Conservation (phyloP, 805 yeast species). For the Kluyveromyces lactis region DNA sequence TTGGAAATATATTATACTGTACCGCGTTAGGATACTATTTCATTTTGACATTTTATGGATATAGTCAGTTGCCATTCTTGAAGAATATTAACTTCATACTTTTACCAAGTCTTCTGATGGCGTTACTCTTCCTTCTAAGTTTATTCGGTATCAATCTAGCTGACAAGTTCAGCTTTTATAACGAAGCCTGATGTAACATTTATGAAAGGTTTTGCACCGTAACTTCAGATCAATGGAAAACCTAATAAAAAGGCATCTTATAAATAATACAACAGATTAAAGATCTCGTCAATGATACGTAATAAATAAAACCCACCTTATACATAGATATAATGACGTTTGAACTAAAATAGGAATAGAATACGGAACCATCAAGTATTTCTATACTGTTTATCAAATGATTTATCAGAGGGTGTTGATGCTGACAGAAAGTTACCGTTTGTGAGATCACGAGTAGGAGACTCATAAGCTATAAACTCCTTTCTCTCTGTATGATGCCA, state of each 20-base stretch:
- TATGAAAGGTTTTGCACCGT: too few species aligned
- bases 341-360: too few species aligned
- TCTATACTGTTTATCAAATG: too few species aligned
- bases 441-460: background rate
- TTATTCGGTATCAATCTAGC: slow-evolving; percentile 69
- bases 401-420: too few species aligned
- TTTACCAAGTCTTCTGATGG: slow-evolving; percentile 55
- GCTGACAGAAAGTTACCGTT: too few species aligned
- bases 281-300: too few species aligned
- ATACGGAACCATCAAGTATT: too few species aligned
- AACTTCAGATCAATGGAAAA: too few species aligned
- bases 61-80: slow-evolving; percentile 62
- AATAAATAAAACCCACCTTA: too few species aligned
- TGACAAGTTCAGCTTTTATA: slow-evolving; percentile 31
- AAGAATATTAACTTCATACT: slow-evolving; percentile 54
- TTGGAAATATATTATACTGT: slow-evolving; percentile 75
- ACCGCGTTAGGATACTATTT: slow-evolving; percentile 69
- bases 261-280: too few species aligned
- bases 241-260: too few species aligned
- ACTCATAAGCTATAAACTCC: background rate
- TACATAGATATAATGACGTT: too few species aligned
- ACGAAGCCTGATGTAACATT: slow-evolving; percentile 8
- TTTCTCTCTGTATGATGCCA: background rate
- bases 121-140: slow-evolving; percentile 51
- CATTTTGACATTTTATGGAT: slow-evolving; percentile 82